Base-by-base conservation (phyloP, 345 rosid genomes). In the Raphanus raphanistrum region DNA sequence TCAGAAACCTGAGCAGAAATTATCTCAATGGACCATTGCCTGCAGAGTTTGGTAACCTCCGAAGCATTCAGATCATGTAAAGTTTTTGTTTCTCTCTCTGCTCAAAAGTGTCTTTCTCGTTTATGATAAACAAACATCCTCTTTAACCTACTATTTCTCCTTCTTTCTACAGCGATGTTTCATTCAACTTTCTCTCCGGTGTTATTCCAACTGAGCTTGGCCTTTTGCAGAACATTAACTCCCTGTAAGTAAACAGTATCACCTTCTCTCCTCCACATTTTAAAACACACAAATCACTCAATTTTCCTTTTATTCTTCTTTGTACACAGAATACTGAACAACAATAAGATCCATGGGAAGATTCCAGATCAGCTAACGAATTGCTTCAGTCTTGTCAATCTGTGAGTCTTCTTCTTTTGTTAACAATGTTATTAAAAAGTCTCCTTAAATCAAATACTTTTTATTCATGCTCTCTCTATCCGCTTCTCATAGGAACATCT, bases 311-410 rank as follows among this genome's bases (percentile, higher is more conserved):
- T 29, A 1, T 7, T 25, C 15, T 13, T 61, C 57, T 58, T 28
- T 65, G 2, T 70, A 7, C 83, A 96, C 83, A 96, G 99, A 76
- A 79, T 91, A 68, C 72, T 96, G 54, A 91, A 91, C 70, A 87
- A 91, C 82, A 93, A 96, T 77, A 70, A 83, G 69, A 71, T 96
- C 74, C 85, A 82, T 36, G 99, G 99, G 29, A 87, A 69, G 78
- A 90, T 96, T 62, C 99, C 99, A 0, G 88, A 85, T 62, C 97
- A 93, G 82, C 85, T 96, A 2, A 77, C 89, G 11, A 91, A 88
- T 58, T 96, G 98, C 84, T 88, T 96, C 76, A 91, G 95, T 74
- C 93, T 93, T 43, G 5, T 83, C 33, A 75, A 79, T 64, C 55
- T 91, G 99, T 96, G 74, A 59, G 90, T 50, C 4, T 70, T 66